These are phyloP conservation scores for Tricladium varicosporioides DNA, from an alignment of 2,329 filamentous ascomycete species.

Conservation along the genomic window DNA sequence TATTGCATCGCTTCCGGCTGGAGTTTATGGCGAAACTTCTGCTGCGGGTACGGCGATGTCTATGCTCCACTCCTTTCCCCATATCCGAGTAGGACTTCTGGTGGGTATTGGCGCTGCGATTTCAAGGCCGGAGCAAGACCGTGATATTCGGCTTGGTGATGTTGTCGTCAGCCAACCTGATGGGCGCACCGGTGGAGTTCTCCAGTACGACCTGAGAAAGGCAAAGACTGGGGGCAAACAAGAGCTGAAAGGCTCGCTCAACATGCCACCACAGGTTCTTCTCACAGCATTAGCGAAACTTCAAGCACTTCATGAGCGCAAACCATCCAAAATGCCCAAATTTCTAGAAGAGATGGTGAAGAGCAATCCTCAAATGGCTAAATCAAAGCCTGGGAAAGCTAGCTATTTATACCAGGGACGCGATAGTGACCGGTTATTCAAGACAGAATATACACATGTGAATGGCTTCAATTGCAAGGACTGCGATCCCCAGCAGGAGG, in stretches of 20 bases:
- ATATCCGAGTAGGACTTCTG: constrained; percentile 19
- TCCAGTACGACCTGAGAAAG: constrained; percentile 24
- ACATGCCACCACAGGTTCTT: constrained; percentile 13
- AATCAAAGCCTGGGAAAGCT: not conserved
- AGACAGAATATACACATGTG: constrained; percentile 8
- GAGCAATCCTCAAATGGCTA: constrained; percentile 10
- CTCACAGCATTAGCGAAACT: constrained; percentile 8
- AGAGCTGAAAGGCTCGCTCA: constrained; percentile 4
- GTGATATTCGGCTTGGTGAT: constrained; percentile 20
- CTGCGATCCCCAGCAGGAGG: constrained; percentile 1
- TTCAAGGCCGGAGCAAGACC: constrained; percentile 8
- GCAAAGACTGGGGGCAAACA: constrained; percentile 6
- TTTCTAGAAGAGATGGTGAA: constrained; percentile 5
- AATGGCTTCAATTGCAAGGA: constrained; percentile 3
- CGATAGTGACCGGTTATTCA: constrained; percentile 11
- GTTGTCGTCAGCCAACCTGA: constrained; percentile 16
- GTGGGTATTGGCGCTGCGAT: constrained; percentile 24
- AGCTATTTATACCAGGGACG: constrained; percentile 7
- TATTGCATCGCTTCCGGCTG: constrained; percentile 28
- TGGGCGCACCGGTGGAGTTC: constrained; percentile 9
- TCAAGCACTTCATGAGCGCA: constrained; percentile 4
- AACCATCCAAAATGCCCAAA: constrained; percentile 3
- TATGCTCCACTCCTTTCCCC: constrained; percentile 31
- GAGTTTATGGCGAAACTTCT: constrained; percentile 35
- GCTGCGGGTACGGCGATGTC: constrained; percentile 33